Conservation (phyloP, 78 protist genomes). For the Dictyostelium firmibasis region DNA sequence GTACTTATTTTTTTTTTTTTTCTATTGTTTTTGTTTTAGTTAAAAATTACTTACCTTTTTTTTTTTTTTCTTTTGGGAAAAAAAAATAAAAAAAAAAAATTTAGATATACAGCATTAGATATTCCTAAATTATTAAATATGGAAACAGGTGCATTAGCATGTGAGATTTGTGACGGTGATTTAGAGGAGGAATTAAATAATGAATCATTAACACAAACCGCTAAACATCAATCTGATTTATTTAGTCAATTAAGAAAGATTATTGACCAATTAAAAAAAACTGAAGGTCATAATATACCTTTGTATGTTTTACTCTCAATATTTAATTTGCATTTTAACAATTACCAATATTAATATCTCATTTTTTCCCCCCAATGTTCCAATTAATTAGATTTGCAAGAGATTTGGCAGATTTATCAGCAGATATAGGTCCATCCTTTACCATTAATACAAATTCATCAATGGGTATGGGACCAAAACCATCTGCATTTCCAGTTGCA, state of each 20-base stretch:
- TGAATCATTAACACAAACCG: slow-evolving; percentile 1
- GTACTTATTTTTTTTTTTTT: too few relatives aligned
- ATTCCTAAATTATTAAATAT: slow-evolving; percentile 13
- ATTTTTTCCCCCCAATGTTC: too few relatives aligned
- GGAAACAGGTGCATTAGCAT: slow-evolving; percentile 26
- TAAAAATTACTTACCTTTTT: too few relatives aligned
- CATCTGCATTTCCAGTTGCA: slow-evolving; percentile 19
- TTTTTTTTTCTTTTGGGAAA: too few relatives aligned
- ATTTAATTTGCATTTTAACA: too few relatives aligned
- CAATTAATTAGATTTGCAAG: slow-evolving; percentile 21
- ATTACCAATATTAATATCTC: not conserved
- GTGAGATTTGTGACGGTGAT: slow-evolving; percentile 30
- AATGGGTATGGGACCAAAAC: not conserved
- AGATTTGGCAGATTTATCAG: slow-evolving; percentile 34
- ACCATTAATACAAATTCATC: slow-evolving; percentile 29
- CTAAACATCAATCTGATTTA: not conserved
- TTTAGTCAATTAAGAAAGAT: slow-evolving; percentile 35
- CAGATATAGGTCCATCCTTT: not conserved
- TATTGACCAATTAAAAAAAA: slow-evolving; percentile 58
- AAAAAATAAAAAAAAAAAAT: not conserved
- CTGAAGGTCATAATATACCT: slow-evolving; percentile 62
- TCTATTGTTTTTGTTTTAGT: too few relatives aligned
- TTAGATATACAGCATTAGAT: slow-evolving; percentile 42
- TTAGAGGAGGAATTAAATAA: slow-evolving; percentile 13
- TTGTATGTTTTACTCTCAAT: not conserved